phyloP scores from a whole-genome alignment of 805 yeast genomes.

The Ogataea trehaloabstinens region DNA sequence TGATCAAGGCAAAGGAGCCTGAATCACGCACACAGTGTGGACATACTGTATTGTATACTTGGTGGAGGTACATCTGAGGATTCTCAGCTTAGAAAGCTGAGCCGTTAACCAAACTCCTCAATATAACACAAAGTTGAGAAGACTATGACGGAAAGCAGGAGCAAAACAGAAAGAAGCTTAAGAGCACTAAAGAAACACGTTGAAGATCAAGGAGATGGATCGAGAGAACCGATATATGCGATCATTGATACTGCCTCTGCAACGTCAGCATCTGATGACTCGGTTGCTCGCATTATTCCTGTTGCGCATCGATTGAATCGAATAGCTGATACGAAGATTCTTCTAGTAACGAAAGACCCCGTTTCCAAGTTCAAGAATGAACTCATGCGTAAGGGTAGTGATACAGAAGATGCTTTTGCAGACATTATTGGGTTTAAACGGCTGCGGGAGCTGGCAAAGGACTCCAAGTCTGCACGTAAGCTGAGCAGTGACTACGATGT shows the following conservation, averaged over 20 bases:
- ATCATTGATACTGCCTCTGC: slow-evolving; percentile 49
- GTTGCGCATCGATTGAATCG: slow-evolving; percentile 50
- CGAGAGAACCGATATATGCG: slow-evolving; percentile 36
- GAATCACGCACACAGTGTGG: no score
- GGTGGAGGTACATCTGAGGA: no score
- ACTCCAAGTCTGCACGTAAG: slow-evolving; percentile 44
- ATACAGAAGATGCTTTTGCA: slow-evolving; percentile 60
- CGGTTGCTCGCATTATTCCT: slow-evolving; percentile 59
- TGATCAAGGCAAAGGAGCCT: no score
- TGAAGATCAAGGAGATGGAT: slow-evolving; percentile 17
- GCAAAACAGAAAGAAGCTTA: slow-evolving; percentile 23
- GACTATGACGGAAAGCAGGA: no score
- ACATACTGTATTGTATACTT: no score
- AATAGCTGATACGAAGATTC: slow-evolving; percentile 47
- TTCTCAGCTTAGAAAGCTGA: no score
- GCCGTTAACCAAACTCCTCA: no score
- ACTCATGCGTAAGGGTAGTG: slow-evolving; percentile 45
- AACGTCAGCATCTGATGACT: slow-evolving; percentile 43
- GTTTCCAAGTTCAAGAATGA: slow-evolving; percentile 52
- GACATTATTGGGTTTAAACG: slow-evolving; percentile 60
- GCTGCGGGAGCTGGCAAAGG: slow-evolving; percentile 44
- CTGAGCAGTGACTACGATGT: slow-evolving; percentile 62
- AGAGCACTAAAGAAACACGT: slow-evolving; percentile 33
- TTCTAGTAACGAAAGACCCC: slow-evolving; percentile 75
- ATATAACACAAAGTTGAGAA: no score